Evolutionary conservation across 2,329 filamentous ascomycete genomes (phyloP).

Genomic region (Neonectria faginata): DNA sequence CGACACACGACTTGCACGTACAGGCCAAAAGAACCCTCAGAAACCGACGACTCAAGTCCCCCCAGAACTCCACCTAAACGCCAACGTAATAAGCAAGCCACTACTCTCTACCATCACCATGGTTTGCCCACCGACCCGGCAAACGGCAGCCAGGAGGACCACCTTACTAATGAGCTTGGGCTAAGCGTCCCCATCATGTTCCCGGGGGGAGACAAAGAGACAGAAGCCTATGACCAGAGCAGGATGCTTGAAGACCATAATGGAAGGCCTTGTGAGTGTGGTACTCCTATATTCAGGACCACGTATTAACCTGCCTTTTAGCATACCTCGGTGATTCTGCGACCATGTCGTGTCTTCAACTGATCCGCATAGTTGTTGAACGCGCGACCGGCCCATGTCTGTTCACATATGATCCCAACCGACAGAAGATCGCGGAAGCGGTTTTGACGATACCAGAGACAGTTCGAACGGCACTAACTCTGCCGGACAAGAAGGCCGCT

Average conservation of each 20-base stretch:
- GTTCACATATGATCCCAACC: constrained; percentile 68
- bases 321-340: constrained; percentile 74
- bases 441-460: not conserved
- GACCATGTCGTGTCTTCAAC: constrained; percentile 69
- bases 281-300: not conserved
- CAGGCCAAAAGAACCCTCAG: not conserved
- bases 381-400: constrained; percentile 64
- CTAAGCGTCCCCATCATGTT: constrained; percentile 48
- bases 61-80: constrained; percentile 5
- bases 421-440: constrained; percentile 61
- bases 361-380: constrained; percentile 71
- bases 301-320: constrained; percentile 43
- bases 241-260: constrained; percentile 71
- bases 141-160: not conserved
- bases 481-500: constrained; percentile 67
- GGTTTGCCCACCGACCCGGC: not conserved
- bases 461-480: constrained; percentile 25
- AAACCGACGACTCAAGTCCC: not conserved
- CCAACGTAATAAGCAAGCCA: not conserved
- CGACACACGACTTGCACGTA: constrained; percentile 40
- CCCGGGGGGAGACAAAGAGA: constrained; percentile 65
- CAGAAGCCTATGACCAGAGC: constrained; percentile 64
- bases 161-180: not conserved
- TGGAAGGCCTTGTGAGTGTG: constrained; percentile 64
- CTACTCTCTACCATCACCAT: not conserved